A percentile compares a stretch with the other conserved stretches of the same genome.
Conservation (phyloP, 208 protist genomes). For the Strigomonas galati region DNA sequence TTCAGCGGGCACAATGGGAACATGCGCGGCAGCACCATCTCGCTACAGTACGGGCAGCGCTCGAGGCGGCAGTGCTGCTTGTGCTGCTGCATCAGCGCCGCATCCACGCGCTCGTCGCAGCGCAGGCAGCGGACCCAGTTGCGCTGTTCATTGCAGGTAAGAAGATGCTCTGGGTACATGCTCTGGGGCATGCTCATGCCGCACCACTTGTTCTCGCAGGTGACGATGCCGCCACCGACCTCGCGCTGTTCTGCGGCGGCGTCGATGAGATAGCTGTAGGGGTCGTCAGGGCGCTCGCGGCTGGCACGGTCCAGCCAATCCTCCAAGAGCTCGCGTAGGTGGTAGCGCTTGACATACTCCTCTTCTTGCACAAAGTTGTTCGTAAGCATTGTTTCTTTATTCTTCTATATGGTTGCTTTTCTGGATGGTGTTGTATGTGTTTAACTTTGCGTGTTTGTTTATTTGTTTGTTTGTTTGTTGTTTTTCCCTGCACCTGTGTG, state of each 20-base stretch:
- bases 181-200: conserved; percentile 60
- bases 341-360: conserved; percentile 60
- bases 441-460: neutral
- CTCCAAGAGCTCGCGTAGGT: conserved; percentile 61
- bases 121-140: conserved; percentile 65
- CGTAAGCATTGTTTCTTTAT: neutral
- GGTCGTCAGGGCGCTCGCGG: conserved; percentile 50
- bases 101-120: conserved; percentile 71
- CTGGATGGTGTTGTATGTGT: neutral
- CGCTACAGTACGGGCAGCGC: conserved; percentile 64
- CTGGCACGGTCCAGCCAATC: conserved; percentile 49
- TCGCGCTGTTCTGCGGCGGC: conserved; percentile 42
- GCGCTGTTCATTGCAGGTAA: conserved; percentile 40
- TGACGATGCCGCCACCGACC: conserved; percentile 62
- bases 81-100: conserved; percentile 43
- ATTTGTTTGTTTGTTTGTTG: conserved; percentile 14
- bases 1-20: conserved; percentile 58
- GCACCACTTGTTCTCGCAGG: conserved; percentile 76
- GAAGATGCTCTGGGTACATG: conserved; percentile 34
- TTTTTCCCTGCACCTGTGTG: neutral
- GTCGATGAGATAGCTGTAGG: conserved; percentile 59
- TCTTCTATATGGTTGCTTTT: neutral
- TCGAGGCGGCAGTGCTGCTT: conserved; percentile 54
- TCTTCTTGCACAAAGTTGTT: conserved; percentile 13
- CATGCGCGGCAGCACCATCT: conserved; percentile 72